Evolutionary conservation across 208 protist species (phyloP), one percentile per base, ranked within the genome.

Genomic region (Leishmania tropica): DNA sequence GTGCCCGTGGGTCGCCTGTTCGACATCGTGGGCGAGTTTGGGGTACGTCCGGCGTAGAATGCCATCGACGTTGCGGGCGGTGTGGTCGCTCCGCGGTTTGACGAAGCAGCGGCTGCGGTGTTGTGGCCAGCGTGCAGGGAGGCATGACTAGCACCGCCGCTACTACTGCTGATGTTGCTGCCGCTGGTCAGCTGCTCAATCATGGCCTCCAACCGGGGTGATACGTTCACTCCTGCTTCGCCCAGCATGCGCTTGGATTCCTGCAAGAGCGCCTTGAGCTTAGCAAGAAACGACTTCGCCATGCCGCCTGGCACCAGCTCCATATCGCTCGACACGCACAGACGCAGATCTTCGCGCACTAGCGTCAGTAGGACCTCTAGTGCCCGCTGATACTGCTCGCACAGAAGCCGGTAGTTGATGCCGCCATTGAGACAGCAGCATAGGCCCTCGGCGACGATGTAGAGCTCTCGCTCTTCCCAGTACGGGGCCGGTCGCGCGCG

Each of bases 371-470:
- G 45, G 28, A 92, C 47, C 47, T 95, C 91, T 21, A 95, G 67
- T 1, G 84, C 79, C 17, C 78, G 77, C 54, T 88, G 91, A 65
- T 92, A 91, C 70, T 92, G 88, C 72, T 89, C 54, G 79, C 85
- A 95, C 56, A 97, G 62, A 5, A 75, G 8, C 7, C 94, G 90
- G 83, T 97, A 97, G 85, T 96, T 92, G 47, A 97, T 75, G 48
- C 94, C 94, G 35, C 94, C 93, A 80, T 95, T 97, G 11, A 97
- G 86, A 71, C 86, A 89, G 72, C 78, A 79, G 85, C 90, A 95
- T 4, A 97, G 82, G 15, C 93, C 89, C 71, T 95, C 90, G 10
- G 91, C 89, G 3, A 84, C 84, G 37, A 93, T 74, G 83, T 90
- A 96, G 7, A 97, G 84, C 80, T 96, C 93, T 1, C 90, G 77